A percentile compares a stretch with the other conserved stretches of the same genome.
Conservation (phyloP, 345 rosid genomes). For the Boechera retrofracta region DNA sequence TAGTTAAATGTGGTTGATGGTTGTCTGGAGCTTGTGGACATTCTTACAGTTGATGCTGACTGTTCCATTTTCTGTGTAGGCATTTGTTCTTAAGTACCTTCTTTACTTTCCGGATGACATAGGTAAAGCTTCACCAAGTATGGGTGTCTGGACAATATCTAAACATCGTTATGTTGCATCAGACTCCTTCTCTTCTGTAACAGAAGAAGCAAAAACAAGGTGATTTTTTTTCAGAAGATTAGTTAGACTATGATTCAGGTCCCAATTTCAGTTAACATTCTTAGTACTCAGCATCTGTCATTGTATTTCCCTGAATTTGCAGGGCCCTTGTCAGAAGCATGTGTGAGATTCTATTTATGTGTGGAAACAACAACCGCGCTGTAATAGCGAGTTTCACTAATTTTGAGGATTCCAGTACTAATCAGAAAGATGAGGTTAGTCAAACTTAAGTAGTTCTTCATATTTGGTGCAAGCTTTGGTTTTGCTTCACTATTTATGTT, state of each 20-base stretch:
- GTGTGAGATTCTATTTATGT: conserved; percentile 87
- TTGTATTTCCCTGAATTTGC: conserved; percentile 20
- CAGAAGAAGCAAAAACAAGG: conserved; percentile 83
- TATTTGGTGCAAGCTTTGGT: conserved; percentile 27
- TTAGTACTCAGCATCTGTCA: conserved; percentile 29
- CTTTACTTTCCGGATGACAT: conserved; percentile 80
- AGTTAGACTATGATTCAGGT: conserved; percentile 16
- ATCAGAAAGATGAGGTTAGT: conserved; percentile 64
- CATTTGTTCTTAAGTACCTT: conserved; percentile 92
- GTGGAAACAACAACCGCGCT: conserved; percentile 79
- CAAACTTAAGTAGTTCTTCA: conserved; percentile 21
- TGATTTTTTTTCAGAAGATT: conserved; percentile 44
- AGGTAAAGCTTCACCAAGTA: conserved; percentile 49
- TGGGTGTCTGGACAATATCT: conserved; percentile 50
- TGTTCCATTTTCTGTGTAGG: conserved; percentile 59
- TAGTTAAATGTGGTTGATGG: conserved; percentile 3
- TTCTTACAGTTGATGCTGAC: conserved; percentile 35
- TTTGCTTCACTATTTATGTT: neutral
- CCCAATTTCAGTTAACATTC: conserved; percentile 1
- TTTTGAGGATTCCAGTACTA: conserved; percentile 45
- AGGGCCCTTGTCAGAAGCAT: conserved; percentile 93
- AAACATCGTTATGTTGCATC: conserved; percentile 53
- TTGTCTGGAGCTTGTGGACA: conserved; percentile 20
- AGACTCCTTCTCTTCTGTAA: conserved; percentile 59
- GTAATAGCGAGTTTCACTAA: conserved; percentile 63